Conservation (phyloP, 2,329 filamentous ascomycete species). For the Cordyceps cicadae region DNA sequence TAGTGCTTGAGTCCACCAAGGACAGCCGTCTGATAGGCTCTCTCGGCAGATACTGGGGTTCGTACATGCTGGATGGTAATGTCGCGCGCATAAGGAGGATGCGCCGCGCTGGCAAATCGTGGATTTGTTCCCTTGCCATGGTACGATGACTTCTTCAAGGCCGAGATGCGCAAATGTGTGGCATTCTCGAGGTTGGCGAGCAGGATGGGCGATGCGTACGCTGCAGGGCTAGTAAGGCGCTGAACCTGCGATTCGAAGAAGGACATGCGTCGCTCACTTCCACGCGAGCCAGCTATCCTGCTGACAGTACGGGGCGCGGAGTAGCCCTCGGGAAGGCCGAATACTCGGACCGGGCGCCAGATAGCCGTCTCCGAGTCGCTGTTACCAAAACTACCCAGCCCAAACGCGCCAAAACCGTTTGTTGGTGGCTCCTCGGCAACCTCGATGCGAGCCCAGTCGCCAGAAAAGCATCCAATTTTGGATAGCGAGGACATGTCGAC, state of each 20-base stretch:
- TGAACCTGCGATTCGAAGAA: conserved; percentile 63
- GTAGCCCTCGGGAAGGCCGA: conserved; percentile 74
- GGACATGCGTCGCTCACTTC: conserved; percentile 44
- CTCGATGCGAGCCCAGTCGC: conserved; percentile 90
- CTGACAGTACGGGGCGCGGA: conserved; percentile 48
- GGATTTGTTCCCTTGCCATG: conserved; percentile 44
- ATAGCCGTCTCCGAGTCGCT: conserved; percentile 48
- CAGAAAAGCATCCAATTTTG: conserved; percentile 91
- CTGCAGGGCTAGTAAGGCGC: conserved; percentile 48
- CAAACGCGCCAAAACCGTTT: conserved; percentile 59
- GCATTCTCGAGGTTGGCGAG: conserved; percentile 77
- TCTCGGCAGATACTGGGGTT: conserved; percentile 80
- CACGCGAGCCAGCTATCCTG: conserved; percentile 48
- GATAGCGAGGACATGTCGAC: conserved; percentile 80
- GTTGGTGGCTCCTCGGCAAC: conserved; percentile 63
- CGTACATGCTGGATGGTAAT: conserved; percentile 83
- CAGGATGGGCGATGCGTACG: conserved; percentile 77
- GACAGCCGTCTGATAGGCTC: conserved; percentile 74
- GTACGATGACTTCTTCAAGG: conserved; percentile 48
- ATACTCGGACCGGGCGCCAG: conserved; percentile 83
- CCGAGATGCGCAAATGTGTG: conserved; percentile 69
- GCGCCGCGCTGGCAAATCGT: conserved; percentile 47
- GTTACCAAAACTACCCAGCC: conserved; percentile 52
- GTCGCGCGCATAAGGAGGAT: conserved; percentile 57
- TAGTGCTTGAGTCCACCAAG: conserved; percentile 81